Evolutionary conservation across 495 filamentous ascomycete genomes (phyloP), one percentile per base, ranked within the genome.

Genomic region (Friedmanniomyces endolithicus): DNA sequence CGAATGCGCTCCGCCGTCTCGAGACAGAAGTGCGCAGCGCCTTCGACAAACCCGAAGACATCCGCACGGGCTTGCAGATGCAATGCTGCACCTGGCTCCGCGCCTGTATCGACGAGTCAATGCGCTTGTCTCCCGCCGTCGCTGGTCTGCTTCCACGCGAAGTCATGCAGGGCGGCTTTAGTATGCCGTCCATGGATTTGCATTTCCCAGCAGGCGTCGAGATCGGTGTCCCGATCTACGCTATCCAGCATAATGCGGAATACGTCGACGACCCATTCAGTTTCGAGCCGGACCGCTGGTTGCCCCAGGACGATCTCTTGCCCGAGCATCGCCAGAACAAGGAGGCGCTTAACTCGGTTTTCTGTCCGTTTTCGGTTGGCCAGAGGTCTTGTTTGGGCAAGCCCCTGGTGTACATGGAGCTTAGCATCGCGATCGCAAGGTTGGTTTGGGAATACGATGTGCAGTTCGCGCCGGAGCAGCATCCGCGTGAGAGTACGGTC

Each of bases 111-210:
- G 76, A 85, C 52, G 84, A 88, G 57, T 71, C 80, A 0, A 72
- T 87, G 66, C 80, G 86, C 39, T 68, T 89, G 52, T 77, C 78
- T 0, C 85, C 85, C 14, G 74, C 83, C 0, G 82, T 87, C 4
- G 70, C 74, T 29, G 78, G 76, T 11, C 67, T 77, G 2, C 65
- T 85, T 6, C 77, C 76, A 7, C 73, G 82, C 34, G 75, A 82
- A 60, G 83, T 87, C 6, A 71, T 81, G 2, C 51, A 71, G 0
- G 84, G 83, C 41, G 84, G 84, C 11, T 67, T 75, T 8, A 59
- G 70, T 9, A 73, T 85, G 12, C 75, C 79, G 43, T 75, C 74
- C 11, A 64, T 76, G 11, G 70, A 71, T 53, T 64, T 82, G 3
- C n/a, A 35, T n/a, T 33, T 63, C 4, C 61, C 54, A 8, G 57